A percentile compares a stretch with the other conserved stretches of the same genome.
Evolutionary conservation across 495 filamentous ascomycete genomes (phyloP).

Genomic region (Aspergillus kassunensis): DNA sequence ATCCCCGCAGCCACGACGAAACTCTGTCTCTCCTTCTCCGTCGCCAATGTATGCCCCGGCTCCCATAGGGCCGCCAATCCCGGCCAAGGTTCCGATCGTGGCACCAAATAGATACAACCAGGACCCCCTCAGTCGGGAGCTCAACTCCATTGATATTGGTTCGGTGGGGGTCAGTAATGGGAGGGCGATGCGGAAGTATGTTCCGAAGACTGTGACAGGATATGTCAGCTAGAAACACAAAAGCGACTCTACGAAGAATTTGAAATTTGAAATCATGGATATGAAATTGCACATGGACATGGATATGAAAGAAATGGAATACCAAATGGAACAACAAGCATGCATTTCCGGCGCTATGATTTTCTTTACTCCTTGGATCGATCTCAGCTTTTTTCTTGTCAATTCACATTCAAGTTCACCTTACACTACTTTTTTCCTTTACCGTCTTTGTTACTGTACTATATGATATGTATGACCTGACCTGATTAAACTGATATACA

Average conservation of each 20-base stretch:
- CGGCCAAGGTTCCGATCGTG: constrained; percentile 67
- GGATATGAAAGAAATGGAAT: background rate
- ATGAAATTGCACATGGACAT: background rate
- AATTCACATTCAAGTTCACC: too few relatives aligned
- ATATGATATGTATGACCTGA: too few relatives aligned
- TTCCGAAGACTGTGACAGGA: constrained; percentile 19
- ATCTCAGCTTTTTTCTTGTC: background rate
- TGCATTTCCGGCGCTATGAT: constrained; percentile 3
- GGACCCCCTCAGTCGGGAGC: constrained; percentile 71
- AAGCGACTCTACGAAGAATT: background rate
- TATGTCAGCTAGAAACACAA: constrained; percentile 28
- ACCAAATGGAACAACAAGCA: background rate
- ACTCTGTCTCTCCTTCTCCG: constrained; percentile 32
- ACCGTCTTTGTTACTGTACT: too few relatives aligned
- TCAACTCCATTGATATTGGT: constrained; percentile 81
- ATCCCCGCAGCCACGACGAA: constrained; percentile 11
- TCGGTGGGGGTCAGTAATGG: constrained; percentile 31
- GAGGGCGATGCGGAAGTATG: constrained; percentile 24
- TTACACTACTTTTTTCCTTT: too few relatives aligned
- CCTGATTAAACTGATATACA: too few relatives aligned
- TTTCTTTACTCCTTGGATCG: too few relatives aligned
- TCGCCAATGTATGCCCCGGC: constrained; percentile 30
- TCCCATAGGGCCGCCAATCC: constrained; percentile 58
- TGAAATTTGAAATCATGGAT: background rate
- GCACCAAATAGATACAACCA: constrained; percentile 29